Percentiles rank a stretch among this genome's conserved stretches.
Evolutionary conservation across 2,329 filamentous ascomycete genomes (phyloP).

Genomic region (Cordyceps tenuipes): DNA sequence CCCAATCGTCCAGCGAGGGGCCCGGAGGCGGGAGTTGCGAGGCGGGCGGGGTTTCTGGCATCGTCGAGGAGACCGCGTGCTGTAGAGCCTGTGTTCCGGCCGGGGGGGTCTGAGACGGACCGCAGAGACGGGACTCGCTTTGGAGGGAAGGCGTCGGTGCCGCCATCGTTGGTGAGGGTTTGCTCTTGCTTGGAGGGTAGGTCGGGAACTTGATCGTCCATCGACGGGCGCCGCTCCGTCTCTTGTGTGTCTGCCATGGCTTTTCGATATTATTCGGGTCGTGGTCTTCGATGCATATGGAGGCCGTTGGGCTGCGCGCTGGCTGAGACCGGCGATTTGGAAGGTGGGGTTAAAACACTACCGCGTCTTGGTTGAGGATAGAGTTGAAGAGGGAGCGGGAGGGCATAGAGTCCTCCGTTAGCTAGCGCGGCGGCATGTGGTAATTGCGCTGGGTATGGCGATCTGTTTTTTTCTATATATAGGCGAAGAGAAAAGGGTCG

Average conservation of each 20-base stretch:
- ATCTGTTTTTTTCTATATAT: background rate
- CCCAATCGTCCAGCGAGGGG: conserved; percentile 24
- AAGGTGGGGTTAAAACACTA: background rate
- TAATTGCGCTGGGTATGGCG: background rate
- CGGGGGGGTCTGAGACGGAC: conserved; percentile 50
- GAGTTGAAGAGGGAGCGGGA: conserved; percentile 11
- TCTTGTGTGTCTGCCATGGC: background rate
- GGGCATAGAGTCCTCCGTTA: conserved; percentile 6
- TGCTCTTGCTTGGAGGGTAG: background rate
- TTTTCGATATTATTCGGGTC: background rate
- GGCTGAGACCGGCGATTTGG: background rate
- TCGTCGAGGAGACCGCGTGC: conserved; percentile 68
- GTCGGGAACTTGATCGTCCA: background rate
- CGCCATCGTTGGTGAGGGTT: background rate
- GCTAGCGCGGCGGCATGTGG: conserved; percentile 11
- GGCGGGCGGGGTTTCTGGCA: conserved; percentile 40
- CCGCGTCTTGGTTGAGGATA: background rate
- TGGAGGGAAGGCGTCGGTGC: conserved; percentile 25
- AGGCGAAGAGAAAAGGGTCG: background rate
- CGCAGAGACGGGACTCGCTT: conserved; percentile 51
- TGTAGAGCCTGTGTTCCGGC: conserved; percentile 77
- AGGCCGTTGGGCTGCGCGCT: background rate
- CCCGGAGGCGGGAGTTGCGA: conserved; percentile 22
- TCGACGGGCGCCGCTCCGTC: background rate
- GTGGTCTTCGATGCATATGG: background rate